Evolutionary conservation across 352 stramenopile genomes (phyloP).

Genomic region (Phytophthora capsici): DNA sequence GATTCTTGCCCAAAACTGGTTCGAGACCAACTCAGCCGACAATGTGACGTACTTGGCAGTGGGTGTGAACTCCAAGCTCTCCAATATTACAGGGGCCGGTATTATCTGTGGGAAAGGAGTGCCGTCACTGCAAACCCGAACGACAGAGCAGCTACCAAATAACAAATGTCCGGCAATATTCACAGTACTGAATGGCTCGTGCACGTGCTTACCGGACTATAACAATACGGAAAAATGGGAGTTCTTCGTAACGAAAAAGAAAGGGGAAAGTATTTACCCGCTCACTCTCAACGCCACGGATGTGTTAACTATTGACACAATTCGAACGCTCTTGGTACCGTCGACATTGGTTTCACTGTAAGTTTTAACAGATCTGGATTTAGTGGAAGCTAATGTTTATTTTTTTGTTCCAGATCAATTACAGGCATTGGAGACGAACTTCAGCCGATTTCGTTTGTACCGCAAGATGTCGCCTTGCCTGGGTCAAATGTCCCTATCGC

Average conservation of each 20-base stretch:
- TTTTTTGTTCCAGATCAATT: slow-evolving; percentile 22
- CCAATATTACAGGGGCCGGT: slow-evolving; percentile 33
- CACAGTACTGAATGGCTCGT: slow-evolving; percentile 46
- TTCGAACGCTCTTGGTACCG: slow-evolving; percentile 47
- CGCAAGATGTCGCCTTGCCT: slow-evolving; percentile 31
- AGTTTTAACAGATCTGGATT: not conserved
- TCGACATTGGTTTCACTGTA: slow-evolving; percentile 39
- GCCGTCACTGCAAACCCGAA: slow-evolving; percentile 45
- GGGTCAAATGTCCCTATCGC: slow-evolving; percentile 32
- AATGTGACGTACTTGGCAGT: slow-evolving; percentile 45
- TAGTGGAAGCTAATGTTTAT: not conserved
- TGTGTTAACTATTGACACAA: slow-evolving; percentile 38
- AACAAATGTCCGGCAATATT: slow-evolving; percentile 44
- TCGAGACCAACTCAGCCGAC: slow-evolving; percentile 37
- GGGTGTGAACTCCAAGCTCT: slow-evolving; percentile 35
- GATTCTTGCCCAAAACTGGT: slow-evolving; percentile 40
- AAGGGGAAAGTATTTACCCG: slow-evolving; percentile 7
- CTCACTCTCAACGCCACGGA: slow-evolving; percentile 18
- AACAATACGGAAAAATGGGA: slow-evolving; percentile 26
- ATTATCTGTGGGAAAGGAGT: slow-evolving; percentile 39
- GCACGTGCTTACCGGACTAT: slow-evolving; percentile 49
- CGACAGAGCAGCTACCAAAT: slow-evolving; percentile 31
- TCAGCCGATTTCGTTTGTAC: slow-evolving; percentile 33
- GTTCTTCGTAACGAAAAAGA: slow-evolving; percentile 37
- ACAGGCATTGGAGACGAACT: slow-evolving; percentile 26